Evolutionary conservation across 2,329 filamentous ascomycete genomes (phyloP).

Genomic region (Xylaria sp.): DNA sequence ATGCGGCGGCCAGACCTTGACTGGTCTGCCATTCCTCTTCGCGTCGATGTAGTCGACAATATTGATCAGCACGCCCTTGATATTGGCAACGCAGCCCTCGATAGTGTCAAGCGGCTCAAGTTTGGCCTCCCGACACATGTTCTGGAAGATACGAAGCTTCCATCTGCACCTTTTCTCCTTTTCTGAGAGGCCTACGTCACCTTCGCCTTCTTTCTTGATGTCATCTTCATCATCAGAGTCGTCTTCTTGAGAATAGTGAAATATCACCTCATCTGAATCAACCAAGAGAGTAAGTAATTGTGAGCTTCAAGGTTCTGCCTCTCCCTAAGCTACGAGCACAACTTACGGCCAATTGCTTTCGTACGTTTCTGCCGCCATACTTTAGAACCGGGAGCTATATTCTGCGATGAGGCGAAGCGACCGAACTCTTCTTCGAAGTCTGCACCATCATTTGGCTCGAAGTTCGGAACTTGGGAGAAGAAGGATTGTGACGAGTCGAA

Average conservation of each 20-base stretch:
- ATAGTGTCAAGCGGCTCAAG: conserved; percentile 38
- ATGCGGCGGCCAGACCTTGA: conserved; percentile 41
- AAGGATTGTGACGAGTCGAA: conserved; percentile 44
- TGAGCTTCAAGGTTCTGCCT: not conserved
- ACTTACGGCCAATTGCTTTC: conserved; percentile 35
- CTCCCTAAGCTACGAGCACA: not conserved
- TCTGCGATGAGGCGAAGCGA: conserved; percentile 46
- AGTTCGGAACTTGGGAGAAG: conserved; percentile 43
- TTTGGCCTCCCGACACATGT: conserved; percentile 36
- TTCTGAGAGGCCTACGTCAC: not conserved
- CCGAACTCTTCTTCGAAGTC: conserved; percentile 46
- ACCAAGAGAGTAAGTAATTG: conserved; percentile 5
- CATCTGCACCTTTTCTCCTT: not conserved
- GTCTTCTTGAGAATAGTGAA: conserved; percentile 32
- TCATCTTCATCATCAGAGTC: conserved; percentile 13
- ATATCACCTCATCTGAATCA: conserved; percentile 33
- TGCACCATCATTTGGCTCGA: conserved; percentile 39
- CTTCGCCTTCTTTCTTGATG: conserved; percentile 20
- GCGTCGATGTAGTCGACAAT: conserved; percentile 48
- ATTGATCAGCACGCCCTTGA: conserved; percentile 44
- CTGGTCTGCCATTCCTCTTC: conserved; percentile 33
- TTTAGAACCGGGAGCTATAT: conserved; percentile 29
- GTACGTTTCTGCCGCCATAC: conserved; percentile 32
- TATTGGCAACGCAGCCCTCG: conserved; percentile 35
- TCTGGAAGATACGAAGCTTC: conserved; percentile 24